Evolutionary conservation across 73 alveolate species (phyloP).

Genomic region (Diophrys appendiculata): DNA sequence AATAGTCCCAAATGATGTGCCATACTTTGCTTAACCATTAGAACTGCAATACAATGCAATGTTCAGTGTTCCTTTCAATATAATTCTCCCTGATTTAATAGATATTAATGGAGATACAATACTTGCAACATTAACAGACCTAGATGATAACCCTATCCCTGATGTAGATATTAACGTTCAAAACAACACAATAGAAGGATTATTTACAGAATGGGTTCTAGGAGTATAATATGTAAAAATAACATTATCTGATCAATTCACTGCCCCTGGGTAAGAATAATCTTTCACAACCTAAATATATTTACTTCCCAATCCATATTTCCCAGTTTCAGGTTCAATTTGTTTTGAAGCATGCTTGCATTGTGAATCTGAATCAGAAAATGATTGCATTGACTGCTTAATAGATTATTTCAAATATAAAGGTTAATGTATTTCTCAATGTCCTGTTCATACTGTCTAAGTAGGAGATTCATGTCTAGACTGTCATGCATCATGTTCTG

Average conservation of each 20-base stretch:
- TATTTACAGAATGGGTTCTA: background rate
- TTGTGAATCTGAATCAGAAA: background rate
- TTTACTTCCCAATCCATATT: background rate
- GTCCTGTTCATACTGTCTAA: background rate
- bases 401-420: too few species aligned
- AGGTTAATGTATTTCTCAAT: background rate
- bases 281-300: background rate
- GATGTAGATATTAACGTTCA: background rate
- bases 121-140: background rate
- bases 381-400: background rate
- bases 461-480: background rate
- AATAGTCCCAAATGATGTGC: background rate
- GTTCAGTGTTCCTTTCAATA: too few species aligned
- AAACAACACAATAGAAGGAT: background rate
- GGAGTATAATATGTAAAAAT: background rate
- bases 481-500: background rate
- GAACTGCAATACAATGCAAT: background rate
- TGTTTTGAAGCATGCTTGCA: background rate
- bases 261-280: background rate
- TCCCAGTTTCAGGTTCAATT: background rate
- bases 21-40: background rate
- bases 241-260: background rate
- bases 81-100: background rate
- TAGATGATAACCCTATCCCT: background rate
- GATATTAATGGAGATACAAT: background rate